These are phyloP conservation scores for Elaeis oleifera DNA, from an alignment of 202 grass and related monocot species.

Conservation along the genomic window DNA sequence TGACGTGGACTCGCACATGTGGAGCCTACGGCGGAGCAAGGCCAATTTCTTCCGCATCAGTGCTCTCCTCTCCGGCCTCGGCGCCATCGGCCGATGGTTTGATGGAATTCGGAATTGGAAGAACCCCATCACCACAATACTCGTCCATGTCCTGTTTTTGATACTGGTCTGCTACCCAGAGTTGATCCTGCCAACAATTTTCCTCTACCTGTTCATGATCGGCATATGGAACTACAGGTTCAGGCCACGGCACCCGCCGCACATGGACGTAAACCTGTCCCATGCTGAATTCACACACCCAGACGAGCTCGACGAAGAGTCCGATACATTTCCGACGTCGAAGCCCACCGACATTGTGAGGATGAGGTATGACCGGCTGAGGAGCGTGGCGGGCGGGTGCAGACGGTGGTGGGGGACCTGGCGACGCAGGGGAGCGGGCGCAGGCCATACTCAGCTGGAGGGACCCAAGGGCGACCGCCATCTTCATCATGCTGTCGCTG, in stretches of 20 bases:
- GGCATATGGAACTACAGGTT: constrained; percentile 75
- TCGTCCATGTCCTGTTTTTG: constrained; percentile 85
- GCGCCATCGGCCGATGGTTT: constrained; percentile 55
- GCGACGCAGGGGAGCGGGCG: constrained; percentile 79
- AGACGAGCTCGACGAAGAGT: constrained; percentile 96
- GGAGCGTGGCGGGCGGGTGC: constrained; percentile 74
- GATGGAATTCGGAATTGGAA: constrained; percentile 75
- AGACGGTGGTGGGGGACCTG: constrained; percentile 82
- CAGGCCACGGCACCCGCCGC: constrained; percentile 69
- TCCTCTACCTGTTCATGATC: constrained; percentile 93
- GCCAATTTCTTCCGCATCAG: constrained; percentile 82
- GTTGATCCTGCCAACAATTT: constrained; percentile 86
- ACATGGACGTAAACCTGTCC: constrained; percentile 88
- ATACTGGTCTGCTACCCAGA: constrained; percentile 92
- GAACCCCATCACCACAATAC: constrained; percentile 74
- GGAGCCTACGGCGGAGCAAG: constrained; percentile 88
- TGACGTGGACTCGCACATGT: constrained; percentile 91
- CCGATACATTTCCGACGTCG: constrained; percentile 72
- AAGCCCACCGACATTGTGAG: constrained; percentile 53
- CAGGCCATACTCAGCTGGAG: constrained; percentile 85
- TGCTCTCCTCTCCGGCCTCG: constrained; percentile 52
- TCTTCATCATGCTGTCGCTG: constrained; percentile 73
- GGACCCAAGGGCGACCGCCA: constrained; percentile 69
- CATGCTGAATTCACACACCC: constrained; percentile 59
- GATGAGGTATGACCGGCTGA: constrained; percentile 87